These are phyloP conservation scores for Saccharomycopsis microspora DNA, from an alignment of 805 yeast genomes.

Conservation along the genomic window DNA sequence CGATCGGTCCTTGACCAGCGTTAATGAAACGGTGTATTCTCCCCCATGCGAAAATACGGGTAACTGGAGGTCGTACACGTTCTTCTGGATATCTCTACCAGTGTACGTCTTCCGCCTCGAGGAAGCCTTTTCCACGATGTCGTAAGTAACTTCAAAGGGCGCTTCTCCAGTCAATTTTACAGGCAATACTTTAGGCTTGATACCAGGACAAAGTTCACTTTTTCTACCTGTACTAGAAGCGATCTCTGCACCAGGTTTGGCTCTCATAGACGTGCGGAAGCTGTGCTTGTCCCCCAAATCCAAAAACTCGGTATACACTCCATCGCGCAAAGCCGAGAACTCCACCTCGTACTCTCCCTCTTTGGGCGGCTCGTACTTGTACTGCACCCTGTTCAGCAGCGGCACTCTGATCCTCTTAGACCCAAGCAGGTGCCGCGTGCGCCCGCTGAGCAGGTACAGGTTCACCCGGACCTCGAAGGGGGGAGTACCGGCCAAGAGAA, in stretches of 20 bases:
- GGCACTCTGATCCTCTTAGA: constrained; percentile 26
- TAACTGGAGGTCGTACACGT: constrained; percentile 34
- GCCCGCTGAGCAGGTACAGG: constrained; percentile 40
- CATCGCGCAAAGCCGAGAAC: constrained; percentile 54
- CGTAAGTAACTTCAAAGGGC: constrained; percentile 66
- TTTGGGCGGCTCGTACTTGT: constrained; percentile 61
- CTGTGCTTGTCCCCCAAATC: constrained; percentile 31
- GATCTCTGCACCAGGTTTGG: constrained; percentile 42
- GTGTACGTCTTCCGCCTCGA: constrained; percentile 34
- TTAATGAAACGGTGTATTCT: constrained; percentile 50
- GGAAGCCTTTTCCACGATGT: constrained; percentile 45
- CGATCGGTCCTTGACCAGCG: constrained; percentile 61
- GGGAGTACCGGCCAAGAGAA: constrained; percentile 62
- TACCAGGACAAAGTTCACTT: constrained; percentile 33
- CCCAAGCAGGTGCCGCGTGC: constrained; percentile 24
- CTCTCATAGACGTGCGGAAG: constrained; percentile 61
- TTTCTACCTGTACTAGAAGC: constrained; percentile 8
- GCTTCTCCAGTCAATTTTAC: constrained; percentile 64
- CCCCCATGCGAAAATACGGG: constrained; percentile 59
- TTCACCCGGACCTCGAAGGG: constrained; percentile 65
- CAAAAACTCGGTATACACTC: constrained; percentile 39
- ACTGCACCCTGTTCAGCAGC: constrained; percentile 36
- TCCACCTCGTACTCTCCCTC: constrained; percentile 78
- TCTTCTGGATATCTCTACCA: constrained; percentile 28
- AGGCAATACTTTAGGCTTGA: constrained; percentile 31